Conservation (phyloP, 2,329 filamentous ascomycete genomes). For the Ophiosphaerella narmari region DNA sequence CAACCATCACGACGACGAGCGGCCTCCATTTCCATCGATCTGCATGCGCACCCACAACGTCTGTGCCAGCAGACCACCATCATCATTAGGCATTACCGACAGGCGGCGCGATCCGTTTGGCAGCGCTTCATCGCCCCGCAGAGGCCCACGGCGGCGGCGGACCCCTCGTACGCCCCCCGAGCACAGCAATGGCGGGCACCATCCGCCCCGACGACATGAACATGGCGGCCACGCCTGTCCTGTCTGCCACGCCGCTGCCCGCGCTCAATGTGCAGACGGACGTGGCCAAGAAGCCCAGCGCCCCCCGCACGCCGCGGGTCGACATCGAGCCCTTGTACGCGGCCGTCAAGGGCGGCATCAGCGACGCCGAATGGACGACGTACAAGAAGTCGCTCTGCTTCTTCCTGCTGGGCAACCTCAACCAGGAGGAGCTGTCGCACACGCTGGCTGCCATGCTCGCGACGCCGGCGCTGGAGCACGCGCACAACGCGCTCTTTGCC, state of each 20-base stretch:
- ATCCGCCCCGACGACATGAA: slow-evolving; percentile 45
- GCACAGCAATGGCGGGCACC: slow-evolving; percentile 43
- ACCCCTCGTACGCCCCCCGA: slow-evolving; percentile 11
- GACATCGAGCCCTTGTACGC: slow-evolving; percentile 67
- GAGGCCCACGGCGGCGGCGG: slow-evolving; percentile 5
- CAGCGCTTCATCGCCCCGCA: slow-evolving; percentile 3
- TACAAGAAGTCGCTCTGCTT: slow-evolving; percentile 64
- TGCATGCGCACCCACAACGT: slow-evolving; percentile 17
- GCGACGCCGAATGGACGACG: slow-evolving; percentile 60
- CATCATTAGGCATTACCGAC: slow-evolving; percentile 16
- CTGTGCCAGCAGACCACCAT: slow-evolving; percentile 5
- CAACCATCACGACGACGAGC: slow-evolving; percentile 29
- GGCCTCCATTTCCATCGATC: slow-evolving; percentile 23
- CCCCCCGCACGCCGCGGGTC: slow-evolving; percentile 61
- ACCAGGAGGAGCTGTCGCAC: slow-evolving; percentile 64
- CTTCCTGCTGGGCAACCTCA: slow-evolving; percentile 65
- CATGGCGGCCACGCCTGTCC: slow-evolving; percentile 39
- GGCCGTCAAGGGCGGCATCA: slow-evolving; percentile 63
- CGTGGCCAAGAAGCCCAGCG: slow-evolving; percentile 51
- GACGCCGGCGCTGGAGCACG: slow-evolving; percentile 58
- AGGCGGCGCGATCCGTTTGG: slow-evolving; percentile 17
- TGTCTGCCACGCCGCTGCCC: slow-evolving; percentile 42
- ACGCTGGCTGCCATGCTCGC: slow-evolving; percentile 61
- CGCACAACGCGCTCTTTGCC: slow-evolving; percentile 66
- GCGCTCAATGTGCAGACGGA: slow-evolving; percentile 48